A percentile compares a stretch with the other conserved stretches of the same genome.
Conservation (phyloP, 441 rosid genomes). For the Viola pubescens region DNA sequence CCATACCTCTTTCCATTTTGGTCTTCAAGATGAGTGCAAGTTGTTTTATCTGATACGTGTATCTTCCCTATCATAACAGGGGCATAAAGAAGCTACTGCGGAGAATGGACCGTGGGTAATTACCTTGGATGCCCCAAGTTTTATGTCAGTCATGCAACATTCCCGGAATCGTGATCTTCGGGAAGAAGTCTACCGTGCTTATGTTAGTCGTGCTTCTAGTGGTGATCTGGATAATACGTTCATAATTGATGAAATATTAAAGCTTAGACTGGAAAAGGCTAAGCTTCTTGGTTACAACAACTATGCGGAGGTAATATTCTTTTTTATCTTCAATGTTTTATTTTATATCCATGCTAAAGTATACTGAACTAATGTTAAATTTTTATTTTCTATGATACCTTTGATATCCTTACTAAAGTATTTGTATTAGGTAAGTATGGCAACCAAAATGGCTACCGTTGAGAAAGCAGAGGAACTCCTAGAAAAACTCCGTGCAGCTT, state of each 20-base stretch:
- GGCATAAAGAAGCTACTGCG: constrained; percentile 75
- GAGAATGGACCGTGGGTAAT: constrained; percentile 86
- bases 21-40: neutral
- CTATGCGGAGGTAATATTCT: constrained; percentile 68
- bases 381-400: neutral
- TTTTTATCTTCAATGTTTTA: constrained; percentile 8
- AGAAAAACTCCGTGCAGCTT: constrained; percentile 76
- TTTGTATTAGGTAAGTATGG: constrained; percentile 74
- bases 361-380: neutral
- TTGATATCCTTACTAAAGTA: constrained; percentile 17
- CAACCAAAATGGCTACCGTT: constrained; percentile 89
- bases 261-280: constrained; percentile 75
- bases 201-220: constrained; percentile 59
- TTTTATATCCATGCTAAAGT: constrained; percentile 18
- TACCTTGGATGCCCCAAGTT: constrained; percentile 76
- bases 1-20: neutral
- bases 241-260: constrained; percentile 64
- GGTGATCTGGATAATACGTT: constrained; percentile 73
- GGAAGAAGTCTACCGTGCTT: constrained; percentile 74
- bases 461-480: constrained; percentile 73
- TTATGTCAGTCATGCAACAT: constrained; percentile 79
- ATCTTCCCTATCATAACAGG: constrained; percentile 32
- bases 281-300: constrained; percentile 67
- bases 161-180: constrained; percentile 68
- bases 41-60: neutral